Base-by-base conservation (phyloP, 2,329 filamentous ascomycete genomes). In the Orbilia javanica region DNA sequence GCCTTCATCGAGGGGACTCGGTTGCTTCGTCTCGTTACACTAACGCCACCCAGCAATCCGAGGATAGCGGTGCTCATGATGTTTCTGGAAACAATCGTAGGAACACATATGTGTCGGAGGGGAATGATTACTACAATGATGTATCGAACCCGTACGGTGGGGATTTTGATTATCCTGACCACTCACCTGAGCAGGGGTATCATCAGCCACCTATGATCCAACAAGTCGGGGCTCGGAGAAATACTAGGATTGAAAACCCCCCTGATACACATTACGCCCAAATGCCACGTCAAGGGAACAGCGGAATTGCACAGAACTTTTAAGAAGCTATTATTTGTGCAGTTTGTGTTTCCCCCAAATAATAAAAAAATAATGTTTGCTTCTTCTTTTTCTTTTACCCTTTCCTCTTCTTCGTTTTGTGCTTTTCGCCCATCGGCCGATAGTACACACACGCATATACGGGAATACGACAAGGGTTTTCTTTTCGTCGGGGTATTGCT, bases 21-120 rank as follows among this genome's bases (percentile, higher is more conserved):
- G 98, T 98, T 82, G 96, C 96, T 4, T 99, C 96, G 0, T 98
- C 96, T 0, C 94, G 93, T 0, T 99, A 98, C 85, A 97, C 94
- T 80, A 91, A 91, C 11, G 92, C 90, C 6, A 90, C 90, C n/a
- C 65, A 48, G 52, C 89, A 89, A 76, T 97, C 95, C 0, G 90
- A 92, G 72, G 88, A 87, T 8, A 91, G 90, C 8, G 87, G 82
- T 55, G 25, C 62, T 22, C 81, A 77, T 22, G 76, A 34, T 42
- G 64, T 18, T 48, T 64, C 15, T 69, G 52, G 52, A 15, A 55
- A 52, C 44, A 77, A 29, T 84, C 89, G 90, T 22, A 85, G 84
- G 31, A 84, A 83, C 57, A 82, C 81, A 20, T 87, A 85, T 46
- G 84, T 85, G 1, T 88, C 88, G 81, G 85, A 86, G 48, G 85